Conservation (phyloP, 495 filamentous ascomycete genomes). For the Talaromyces ruber region DNA sequence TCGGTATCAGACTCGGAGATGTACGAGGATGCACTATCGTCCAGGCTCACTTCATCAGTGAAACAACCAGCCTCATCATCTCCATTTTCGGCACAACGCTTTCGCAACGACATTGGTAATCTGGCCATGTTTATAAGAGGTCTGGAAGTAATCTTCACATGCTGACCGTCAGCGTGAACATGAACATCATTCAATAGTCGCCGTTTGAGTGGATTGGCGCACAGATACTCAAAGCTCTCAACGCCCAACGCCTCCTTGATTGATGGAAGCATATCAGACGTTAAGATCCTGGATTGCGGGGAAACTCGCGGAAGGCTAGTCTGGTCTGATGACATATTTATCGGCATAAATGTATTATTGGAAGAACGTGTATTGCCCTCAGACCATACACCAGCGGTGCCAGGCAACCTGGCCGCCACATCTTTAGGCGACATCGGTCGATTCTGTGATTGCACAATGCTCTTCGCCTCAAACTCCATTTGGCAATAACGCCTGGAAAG, state of each 20-base stretch:
- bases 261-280: neutral
- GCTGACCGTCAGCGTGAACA: neutral
- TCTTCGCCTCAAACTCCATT: slow-evolving; percentile 16
- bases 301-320: neutral
- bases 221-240: neutral
- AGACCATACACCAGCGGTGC: neutral
- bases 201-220: neutral
- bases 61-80: neutral
- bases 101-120: neutral
- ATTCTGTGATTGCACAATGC: neutral
- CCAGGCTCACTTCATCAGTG: neutral
- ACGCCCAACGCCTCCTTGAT: neutral
- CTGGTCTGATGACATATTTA: neutral
- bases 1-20: neutral
- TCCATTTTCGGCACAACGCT: neutral
- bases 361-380: neutral
- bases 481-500: slow-evolving; percentile 42
- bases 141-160: neutral
- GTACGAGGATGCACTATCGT: neutral
- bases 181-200: neutral
- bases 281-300: neutral
- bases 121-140: neutral
- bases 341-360: neutral
- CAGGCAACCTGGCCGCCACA: neutral
- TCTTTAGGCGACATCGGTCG: neutral